These are phyloP conservation scores for Tylopilus sp. DNA, from an alignment of 768 basidiomycete genomes.

Conservation along the genomic window DNA sequence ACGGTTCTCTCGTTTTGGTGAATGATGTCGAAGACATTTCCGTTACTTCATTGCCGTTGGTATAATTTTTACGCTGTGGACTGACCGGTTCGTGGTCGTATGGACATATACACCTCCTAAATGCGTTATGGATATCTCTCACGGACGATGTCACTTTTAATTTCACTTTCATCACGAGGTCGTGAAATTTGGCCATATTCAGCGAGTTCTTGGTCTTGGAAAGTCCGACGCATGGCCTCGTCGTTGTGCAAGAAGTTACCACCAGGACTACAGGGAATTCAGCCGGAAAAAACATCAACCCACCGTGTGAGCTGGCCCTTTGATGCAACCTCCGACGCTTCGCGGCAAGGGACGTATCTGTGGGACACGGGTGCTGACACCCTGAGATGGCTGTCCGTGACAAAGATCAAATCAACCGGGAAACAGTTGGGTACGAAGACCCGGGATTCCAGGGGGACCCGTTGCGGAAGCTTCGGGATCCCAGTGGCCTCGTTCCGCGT, in stretches of 20 bases:
- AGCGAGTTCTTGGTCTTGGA: neutral
- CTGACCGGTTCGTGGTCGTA: neutral
- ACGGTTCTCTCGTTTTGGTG: neutral
- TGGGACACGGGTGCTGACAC: neutral
- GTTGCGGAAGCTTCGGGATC: neutral
- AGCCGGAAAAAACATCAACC: neutral
- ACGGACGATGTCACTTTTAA: neutral
- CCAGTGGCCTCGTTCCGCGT: neutral
- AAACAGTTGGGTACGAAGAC: neutral
- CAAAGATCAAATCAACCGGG: neutral
- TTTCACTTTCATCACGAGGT: neutral
- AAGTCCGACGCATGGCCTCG: neutral
- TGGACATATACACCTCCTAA: neutral
- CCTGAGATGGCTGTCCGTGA: neutral
- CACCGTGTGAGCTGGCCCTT: neutral
- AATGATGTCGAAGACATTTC: neutral
- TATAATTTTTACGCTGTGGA: neutral
- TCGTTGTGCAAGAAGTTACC: neutral
- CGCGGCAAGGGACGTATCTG: conserved; percentile 1
- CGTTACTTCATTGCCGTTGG: neutral
- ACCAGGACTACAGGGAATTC: neutral
- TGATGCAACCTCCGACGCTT: neutral
- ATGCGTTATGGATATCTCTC: neutral
- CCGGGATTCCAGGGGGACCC: neutral
- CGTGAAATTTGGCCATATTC: neutral